Base-by-base conservation (phyloP, 257 asterid species). In the Solanum megistacrolobum region DNA sequence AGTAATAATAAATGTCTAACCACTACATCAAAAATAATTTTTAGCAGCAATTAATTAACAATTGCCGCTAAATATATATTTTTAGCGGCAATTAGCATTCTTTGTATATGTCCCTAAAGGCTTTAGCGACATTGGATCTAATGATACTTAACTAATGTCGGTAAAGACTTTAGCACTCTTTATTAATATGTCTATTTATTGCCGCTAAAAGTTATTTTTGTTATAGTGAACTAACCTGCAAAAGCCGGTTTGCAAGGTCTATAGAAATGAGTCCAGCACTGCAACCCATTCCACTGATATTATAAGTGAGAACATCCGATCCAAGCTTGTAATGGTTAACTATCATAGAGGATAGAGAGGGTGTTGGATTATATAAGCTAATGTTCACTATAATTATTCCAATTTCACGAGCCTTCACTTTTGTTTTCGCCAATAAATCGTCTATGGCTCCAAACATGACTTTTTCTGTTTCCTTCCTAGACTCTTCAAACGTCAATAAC, bases 261-360 rank as follows among this genome's bases (percentile, higher is more conserved):
- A 91, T 88, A 2, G 90, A 85, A 31, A 91, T 89, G 25, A 89
- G 75, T 38, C 90, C 93, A 76, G 93, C 93, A 81, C 92, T 89
- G 90, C 93, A 91, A 6, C 91, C 92, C 92, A 91, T 91, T 7
- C 93, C 93, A 38, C 90, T 88, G 29, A 91, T 90, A 32, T 88
- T 89, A 52, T 89, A 89, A 79, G 91, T 91, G 72, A 88, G 60
- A 41, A 89, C 86, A 32, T 91, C 87, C 9, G 41, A 78, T 58
- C 92, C 86, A n/a, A 91, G 91, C 58, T 91, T 91, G 86, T 91
- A 91, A 89, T 31, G 90, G 31, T 89, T 91, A 25, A 89, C 91
- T 48, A 91, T 21, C 93, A 89, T 88, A 2, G 90, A 35, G n/a
- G 92, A 88, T 55, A 91, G 89, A 58, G 93, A 89, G 0, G 93